Conservation (phyloP, 2,329 filamentous ascomycete species). For the Microcyclospora tardicrescens region DNA sequence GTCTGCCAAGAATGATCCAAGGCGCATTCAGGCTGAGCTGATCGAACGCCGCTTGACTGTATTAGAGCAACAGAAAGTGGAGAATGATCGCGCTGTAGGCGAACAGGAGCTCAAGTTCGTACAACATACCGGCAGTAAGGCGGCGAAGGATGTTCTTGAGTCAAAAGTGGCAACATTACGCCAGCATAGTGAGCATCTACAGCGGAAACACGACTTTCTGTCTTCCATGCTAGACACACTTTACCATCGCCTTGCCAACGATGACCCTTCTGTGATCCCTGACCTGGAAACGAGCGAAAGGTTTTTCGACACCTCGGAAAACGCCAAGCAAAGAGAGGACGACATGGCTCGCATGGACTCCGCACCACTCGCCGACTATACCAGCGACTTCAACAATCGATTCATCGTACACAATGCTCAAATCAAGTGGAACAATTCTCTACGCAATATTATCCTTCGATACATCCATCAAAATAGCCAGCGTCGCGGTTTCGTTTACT, state of each 20-base stretch:
- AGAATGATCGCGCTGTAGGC: slow-evolving; percentile 58
- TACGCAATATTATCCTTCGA: slow-evolving; percentile 89
- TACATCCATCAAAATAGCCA: slow-evolving; percentile 98
- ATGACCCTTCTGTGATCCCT: slow-evolving; percentile 37
- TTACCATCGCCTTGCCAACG: slow-evolving; percentile 42
- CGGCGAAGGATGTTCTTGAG: slow-evolving; percentile 38
- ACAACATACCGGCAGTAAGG: slow-evolving; percentile 36
- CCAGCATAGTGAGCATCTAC: slow-evolving; percentile 43
- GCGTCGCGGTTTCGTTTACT: slow-evolving; percentile 90
- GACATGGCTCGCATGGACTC: slow-evolving; percentile 49
- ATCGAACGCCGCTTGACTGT: slow-evolving; percentile 69
- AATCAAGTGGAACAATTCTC: slow-evolving; percentile 93
- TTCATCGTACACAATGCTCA: slow-evolving; percentile 98
- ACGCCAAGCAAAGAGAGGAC: slow-evolving; percentile 29
- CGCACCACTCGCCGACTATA: slow-evolving; percentile 63
- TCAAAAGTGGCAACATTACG: slow-evolving; percentile 43
- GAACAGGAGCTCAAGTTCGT: slow-evolving; percentile 57
- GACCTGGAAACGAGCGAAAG: slow-evolving; percentile 32
- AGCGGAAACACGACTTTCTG: slow-evolving; percentile 47
- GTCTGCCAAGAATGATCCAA: slow-evolving; percentile 60
- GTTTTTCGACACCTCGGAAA: slow-evolving; percentile 40
- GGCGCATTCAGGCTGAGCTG: slow-evolving; percentile 73
- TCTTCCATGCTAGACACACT: slow-evolving; percentile 45
- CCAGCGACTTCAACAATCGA: slow-evolving; percentile 92
- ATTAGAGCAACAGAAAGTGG: slow-evolving; percentile 62